These are phyloP conservation scores for Neurospora sp. DNA, from an alignment of 495 filamentous ascomycete genomes.

Conservation along the genomic window DNA sequence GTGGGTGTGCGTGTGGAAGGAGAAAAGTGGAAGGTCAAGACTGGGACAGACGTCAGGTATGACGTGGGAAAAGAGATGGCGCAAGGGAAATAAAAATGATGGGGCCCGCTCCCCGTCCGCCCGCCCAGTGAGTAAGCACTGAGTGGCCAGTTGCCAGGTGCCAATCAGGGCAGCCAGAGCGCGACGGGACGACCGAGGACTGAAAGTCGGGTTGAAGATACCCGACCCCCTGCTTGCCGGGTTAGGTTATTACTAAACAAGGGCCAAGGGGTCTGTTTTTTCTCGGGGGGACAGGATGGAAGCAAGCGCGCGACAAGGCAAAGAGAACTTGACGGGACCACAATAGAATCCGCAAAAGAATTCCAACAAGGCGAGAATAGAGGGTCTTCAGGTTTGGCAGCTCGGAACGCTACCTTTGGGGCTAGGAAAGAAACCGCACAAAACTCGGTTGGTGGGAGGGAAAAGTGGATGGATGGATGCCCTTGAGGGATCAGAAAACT, in stretches of 20 bases:
- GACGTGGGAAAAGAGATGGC: constrained; percentile 30
- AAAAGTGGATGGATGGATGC: background rate
- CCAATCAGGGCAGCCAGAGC: background rate
- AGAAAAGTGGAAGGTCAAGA: constrained; percentile 19
- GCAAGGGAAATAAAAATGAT: constrained; percentile 25
- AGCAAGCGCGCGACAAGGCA: background rate
- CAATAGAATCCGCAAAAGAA: background rate
- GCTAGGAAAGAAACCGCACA: background rate
- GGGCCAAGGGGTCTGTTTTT: background rate
- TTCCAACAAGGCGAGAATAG: background rate
- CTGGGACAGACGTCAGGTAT: constrained; percentile 30
- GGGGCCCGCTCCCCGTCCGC: constrained; percentile 9
- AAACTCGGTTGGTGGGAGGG: background rate
- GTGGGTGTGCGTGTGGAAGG: constrained; percentile 11
- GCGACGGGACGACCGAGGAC: background rate
- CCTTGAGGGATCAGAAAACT: background rate
- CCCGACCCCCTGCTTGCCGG: background rate
- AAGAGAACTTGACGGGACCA: background rate
- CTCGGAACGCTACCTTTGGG: background rate
- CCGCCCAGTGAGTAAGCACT: background rate
- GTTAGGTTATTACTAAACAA: background rate
- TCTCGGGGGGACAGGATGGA: background rate
- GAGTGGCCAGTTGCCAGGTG: background rate
- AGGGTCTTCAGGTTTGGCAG: background rate
- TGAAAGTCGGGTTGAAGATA: background rate